Base-by-base conservation (phyloP, 2,329 filamentous ascomycete genomes). In the Monosporascus sp. region DNA sequence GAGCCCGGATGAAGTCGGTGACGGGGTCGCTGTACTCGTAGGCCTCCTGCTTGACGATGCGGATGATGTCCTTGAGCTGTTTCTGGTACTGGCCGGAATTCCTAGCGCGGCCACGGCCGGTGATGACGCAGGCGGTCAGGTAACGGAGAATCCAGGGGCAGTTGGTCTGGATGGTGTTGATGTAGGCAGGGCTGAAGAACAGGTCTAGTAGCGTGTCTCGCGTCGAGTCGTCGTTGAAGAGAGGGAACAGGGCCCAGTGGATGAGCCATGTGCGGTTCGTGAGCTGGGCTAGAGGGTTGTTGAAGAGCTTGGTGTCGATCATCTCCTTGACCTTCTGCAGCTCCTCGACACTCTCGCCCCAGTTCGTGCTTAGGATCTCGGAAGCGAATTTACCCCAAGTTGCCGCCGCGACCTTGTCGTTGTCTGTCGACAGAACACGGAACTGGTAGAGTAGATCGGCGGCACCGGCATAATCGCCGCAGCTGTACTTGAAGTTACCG, bases 141-240 rank as follows among this genome's bases (percentile, higher is more conserved):
- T 99, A 99, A 63, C 94, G 87, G 65, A 99, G 81, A 59, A 96
- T 85, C 94, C 94, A 99, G 6, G 94, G 93, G 80, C 91, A 97
- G 65, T 86, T 88, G 55, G 94, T 97, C 82, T 99, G 94, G 72
- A 99, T 97, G 65, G 93, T 97, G 84, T 97, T 99, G 84, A 99
- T 99, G 81, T 90, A 99, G 65, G 90, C 83, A 60, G 92, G 89
- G 59, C 89, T 95, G 83, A 99, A 97, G 82, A 97, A 94, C 71
- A 97, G 85, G 65, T 99, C 94, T 68, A 94, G 90, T 65, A 99
- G 83, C 63, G 84, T 83, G 69, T 99, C 94, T 67, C 93, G 90
- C 54, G 90, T 90, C 60, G 85, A 81, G 67, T 97, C 93, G 77
- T 90, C 87, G 84, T 99, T 97, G 84, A 97, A 99, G 77, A 97